Base-by-base conservation (phyloP, 2,329 filamentous ascomycete species). In the Colletotrichum graminicola region DNA sequence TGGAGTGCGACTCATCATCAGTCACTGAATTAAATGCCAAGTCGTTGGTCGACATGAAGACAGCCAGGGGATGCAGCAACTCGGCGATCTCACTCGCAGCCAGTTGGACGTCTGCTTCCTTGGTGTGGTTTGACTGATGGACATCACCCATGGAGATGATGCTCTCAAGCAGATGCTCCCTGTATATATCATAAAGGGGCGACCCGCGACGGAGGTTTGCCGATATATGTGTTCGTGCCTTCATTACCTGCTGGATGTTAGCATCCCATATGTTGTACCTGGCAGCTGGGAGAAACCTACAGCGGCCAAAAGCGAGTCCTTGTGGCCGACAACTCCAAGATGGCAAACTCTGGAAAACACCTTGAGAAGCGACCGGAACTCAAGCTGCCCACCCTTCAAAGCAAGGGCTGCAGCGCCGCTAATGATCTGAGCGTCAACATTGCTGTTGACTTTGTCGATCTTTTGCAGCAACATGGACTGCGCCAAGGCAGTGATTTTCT, bases 401-500 rank as follows among this genome's bases (percentile, higher is more conserved):
- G 94, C 92, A 66, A 99, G 84, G 7, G 89, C 86, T 11, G 94
- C 94, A 8, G 94, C 91, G 72, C 97, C 94, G 21, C 89, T 90
- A 66, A 98, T 92, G 71, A 99, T 96, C 66, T 92, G 92, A 39
- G 92, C 91, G 83, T 98, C 95, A 2, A 98, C 93, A 5, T 88
- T 84, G 71, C 89, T 86, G 77, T 90, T 96, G 66, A 98, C 90
- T 80, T 96, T 95, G 72, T 92, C 91, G 69, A 98, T 89, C 80
- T 99, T 98, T 78, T 99, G 96, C n/a, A 97, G 83, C 32, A 99
- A 89, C 91, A 99, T 98, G 0, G 94, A 97, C 76, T 98, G 93
- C 2, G 95, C 95, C 63, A 99, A 85, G 6, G 95, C 95, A 8
- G 93, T 96, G 65, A 99, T 97, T 82, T 98, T 97, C 71, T 94